phyloP scores from a whole-genome alignment of 805 yeast genomes.

The Clavispora phyllophila region DNA sequence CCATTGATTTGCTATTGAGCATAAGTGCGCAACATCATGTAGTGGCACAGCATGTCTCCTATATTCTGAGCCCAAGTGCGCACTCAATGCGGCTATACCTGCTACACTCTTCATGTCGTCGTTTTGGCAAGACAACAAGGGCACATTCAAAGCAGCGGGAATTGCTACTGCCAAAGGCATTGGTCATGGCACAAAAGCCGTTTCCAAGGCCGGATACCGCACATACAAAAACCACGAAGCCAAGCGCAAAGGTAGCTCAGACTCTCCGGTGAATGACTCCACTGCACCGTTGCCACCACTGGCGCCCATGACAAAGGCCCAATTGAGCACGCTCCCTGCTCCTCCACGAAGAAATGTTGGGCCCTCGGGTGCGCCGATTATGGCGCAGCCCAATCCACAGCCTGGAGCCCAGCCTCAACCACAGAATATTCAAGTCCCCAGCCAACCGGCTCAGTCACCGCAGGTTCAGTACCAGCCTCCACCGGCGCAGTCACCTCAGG shows the following conservation, averaged over 20 bases:
- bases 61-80: too few relatives aligned
- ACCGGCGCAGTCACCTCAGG: too few relatives aligned
- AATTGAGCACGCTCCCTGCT: conserved; percentile 33
- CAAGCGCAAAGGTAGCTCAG: conserved; percentile 17
- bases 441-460: conserved; percentile 1
- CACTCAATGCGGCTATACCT: not conserved
- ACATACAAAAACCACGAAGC: conserved; percentile 44
- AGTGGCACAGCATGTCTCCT: too few relatives aligned
- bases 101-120: conserved; percentile 12
- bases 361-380: too few relatives aligned
- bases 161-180: conserved; percentile 45
- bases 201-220: conserved; percentile 46
- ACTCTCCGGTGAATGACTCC: not conserved
- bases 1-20: too few relatives aligned
- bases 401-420: conserved; percentile 1
- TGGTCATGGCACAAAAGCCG: conserved; percentile 45
- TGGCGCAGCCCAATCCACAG: conserved; percentile 6
- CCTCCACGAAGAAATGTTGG: conserved; percentile 42
- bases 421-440: too few relatives aligned
- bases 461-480: not conserved
- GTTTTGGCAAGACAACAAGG: conserved; percentile 52
- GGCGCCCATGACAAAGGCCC: conserved; percentile 12
- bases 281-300: conserved; percentile 7
- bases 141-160: conserved; percentile 45
- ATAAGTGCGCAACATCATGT: too few relatives aligned